Evolutionary conservation across 306 rosid genomes (phyloP).

Genomic region (Cicer bijugum): DNA sequence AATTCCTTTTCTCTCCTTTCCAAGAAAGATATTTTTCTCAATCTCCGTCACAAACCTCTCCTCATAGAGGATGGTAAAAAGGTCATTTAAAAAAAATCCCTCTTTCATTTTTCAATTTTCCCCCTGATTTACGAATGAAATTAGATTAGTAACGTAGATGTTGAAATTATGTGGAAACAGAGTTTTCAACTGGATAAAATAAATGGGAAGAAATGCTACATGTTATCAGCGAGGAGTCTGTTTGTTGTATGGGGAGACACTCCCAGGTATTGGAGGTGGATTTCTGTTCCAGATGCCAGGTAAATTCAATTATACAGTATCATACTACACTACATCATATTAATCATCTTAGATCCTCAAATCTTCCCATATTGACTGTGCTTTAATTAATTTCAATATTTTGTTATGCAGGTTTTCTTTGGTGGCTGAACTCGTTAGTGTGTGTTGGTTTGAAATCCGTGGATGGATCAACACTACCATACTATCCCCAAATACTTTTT

Average conservation of each 20-base stretch:
- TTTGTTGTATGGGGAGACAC: constrained; percentile 72
- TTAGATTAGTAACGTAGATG: too few species aligned
- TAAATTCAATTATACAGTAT: constrained; percentile 18
- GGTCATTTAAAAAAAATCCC: constrained; percentile 47
- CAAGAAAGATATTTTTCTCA: constrained; percentile 64
- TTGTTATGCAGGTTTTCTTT: constrained; percentile 61
- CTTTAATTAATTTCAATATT: not conserved
- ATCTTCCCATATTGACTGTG: not conserved
- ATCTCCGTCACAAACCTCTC: constrained; percentile 58
- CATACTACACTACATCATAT: not conserved
- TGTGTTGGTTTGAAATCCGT: constrained; percentile 83
- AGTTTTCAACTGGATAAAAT: constrained; percentile 70
- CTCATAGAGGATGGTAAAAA: constrained; percentile 61
- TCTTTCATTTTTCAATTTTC: too few species aligned
- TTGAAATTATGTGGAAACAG: constrained; percentile 40
- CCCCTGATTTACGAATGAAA: too few species aligned
- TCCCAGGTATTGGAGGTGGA: constrained; percentile 79
- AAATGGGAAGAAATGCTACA: constrained; percentile 73
- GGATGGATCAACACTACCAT: constrained; percentile 57
- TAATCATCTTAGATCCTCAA: not conserved
- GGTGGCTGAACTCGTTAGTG: constrained; percentile 66
- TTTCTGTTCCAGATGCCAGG: constrained; percentile 43
- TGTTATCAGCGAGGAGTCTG: constrained; percentile 73
- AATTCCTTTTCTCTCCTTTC: constrained; percentile 22
- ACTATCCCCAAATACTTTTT: constrained; percentile 66